Evolutionary conservation across 2,329 filamentous ascomycete species (phyloP).

Genomic region (Pseudocercospora fuligena): DNA sequence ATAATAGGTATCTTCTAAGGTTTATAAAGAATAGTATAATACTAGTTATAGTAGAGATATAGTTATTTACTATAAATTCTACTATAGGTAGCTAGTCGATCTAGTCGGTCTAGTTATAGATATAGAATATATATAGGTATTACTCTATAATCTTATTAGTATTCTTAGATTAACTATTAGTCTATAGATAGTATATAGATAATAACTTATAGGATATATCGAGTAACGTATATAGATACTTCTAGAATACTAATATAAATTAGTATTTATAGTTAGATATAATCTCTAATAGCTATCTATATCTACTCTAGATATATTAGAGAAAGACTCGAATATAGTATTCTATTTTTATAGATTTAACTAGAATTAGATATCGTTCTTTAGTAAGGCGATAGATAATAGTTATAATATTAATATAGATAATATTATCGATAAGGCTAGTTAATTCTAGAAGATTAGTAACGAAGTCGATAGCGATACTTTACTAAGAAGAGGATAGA

Average conservation of each 20-base stretch:
- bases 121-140: not conserved
- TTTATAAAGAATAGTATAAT: not conserved
- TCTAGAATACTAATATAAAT: constrained; percentile 7
- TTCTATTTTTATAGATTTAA: constrained; percentile 9
- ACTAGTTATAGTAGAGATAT: not conserved
- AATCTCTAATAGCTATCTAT: constrained; percentile 3
- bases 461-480: constrained; percentile 9
- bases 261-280: not conserved
- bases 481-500: not conserved
- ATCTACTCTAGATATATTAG: not conserved
- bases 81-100: not conserved
- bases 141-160: too few relatives aligned
- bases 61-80: not conserved
- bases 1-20: not conserved
- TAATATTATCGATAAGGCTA: not conserved
- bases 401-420: constrained; percentile 12
- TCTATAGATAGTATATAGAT: not conserved
- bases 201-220: not conserved
- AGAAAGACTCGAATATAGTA: constrained; percentile 1
- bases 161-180: too few relatives aligned
- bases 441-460: not conserved
- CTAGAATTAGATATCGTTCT: not conserved
- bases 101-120: not conserved
- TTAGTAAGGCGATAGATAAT: constrained; percentile 3
- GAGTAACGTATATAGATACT: not conserved